These are phyloP conservation scores for Parasitella parasitica DNA, from an alignment of 371 early-diverging fungal species.

Conservation along the genomic window DNA sequence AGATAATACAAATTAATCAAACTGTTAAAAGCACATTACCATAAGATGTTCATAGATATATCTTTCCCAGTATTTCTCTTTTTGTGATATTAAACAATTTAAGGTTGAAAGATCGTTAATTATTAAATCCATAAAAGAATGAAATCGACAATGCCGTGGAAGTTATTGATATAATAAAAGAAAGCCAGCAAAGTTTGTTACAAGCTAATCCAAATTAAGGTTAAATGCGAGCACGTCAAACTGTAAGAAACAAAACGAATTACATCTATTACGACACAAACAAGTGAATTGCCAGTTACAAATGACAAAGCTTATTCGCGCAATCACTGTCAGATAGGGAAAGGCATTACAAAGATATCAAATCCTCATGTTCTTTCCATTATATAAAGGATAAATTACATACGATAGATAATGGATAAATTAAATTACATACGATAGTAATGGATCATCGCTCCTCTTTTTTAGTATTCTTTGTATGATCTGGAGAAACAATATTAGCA, in stretches of 20 bases:
- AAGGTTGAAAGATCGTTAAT: not conserved
- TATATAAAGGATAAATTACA: too few relatives aligned
- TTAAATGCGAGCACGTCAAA: not conserved
- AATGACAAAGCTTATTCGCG: not conserved
- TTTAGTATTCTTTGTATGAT: not conserved
- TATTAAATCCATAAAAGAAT: not conserved
- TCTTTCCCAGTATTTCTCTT: not conserved
- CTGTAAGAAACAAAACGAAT: not conserved
- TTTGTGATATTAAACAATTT: not conserved
- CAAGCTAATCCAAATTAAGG: not conserved
- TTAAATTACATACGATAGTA: not conserved
- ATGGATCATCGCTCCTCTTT: not conserved
- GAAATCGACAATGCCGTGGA: conserved; percentile 1
- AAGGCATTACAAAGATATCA: not conserved
- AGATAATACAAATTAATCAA: too few relatives aligned
- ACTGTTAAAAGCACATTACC: too few relatives aligned
- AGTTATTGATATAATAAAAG: not conserved
- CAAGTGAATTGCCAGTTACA: not conserved
- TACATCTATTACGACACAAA: not conserved
- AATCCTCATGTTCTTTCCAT: not conserved
- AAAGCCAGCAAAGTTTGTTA: not conserved
- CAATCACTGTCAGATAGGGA: not conserved
- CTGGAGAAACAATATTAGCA: not conserved
- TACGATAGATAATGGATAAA: not conserved
- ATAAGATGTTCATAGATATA: too few relatives aligned